Conservation (phyloP, 1,284 basidiomycete genomes). For the Ceratobasidium theobromae region DNA sequence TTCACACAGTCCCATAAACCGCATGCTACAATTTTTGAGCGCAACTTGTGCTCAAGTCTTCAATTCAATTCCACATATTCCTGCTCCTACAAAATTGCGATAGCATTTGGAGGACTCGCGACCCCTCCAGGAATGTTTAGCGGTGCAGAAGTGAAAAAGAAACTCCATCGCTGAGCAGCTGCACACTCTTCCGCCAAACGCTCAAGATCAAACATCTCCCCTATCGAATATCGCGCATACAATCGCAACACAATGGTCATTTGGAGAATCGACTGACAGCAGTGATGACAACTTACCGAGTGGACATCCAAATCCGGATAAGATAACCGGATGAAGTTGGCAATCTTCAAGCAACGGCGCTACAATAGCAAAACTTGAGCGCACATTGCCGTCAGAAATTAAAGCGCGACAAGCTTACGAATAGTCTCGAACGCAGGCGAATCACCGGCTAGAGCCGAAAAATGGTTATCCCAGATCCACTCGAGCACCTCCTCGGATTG, state of each 20-base stretch:
- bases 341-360: not conserved
- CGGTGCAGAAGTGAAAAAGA: constrained; percentile 46
- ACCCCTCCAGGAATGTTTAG: constrained; percentile 47
- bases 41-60: not conserved
- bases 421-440: constrained; percentile 38
- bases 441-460: constrained; percentile 48
- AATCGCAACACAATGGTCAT: too few species aligned
- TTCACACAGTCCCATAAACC: not conserved
- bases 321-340: constrained; percentile 34
- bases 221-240: too few species aligned
- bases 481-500: constrained; percentile 41
- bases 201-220: constrained; percentile 49
- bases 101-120: constrained; percentile 48
- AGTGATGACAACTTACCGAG: constrained; percentile 25
- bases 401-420: not conserved
- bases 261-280: too few species aligned
- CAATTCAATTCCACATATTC: not conserved
- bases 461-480: constrained; percentile 49
- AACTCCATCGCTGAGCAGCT: constrained; percentile 43
- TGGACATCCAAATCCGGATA: constrained; percentile 40
- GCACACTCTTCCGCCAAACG: constrained; percentile 42
- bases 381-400: not conserved
- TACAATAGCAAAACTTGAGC: not conserved
- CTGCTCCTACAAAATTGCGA: constrained; percentile 41
- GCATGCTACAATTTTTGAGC: not conserved